These are phyloP conservation scores for Cichorium intybus DNA, from an alignment of 140 eudicot genomes.

Conservation along the genomic window DNA sequence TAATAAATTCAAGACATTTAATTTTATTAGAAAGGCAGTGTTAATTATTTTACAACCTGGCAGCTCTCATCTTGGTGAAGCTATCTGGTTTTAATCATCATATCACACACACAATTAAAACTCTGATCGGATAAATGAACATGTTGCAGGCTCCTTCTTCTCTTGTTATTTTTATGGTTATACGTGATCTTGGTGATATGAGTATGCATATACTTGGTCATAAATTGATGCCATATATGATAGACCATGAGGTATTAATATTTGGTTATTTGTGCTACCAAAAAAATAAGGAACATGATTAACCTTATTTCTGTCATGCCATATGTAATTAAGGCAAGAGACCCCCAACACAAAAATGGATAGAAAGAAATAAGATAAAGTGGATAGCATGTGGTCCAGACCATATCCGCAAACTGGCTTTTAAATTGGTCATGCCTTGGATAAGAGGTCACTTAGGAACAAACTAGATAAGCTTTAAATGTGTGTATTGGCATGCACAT, in stretches of 20 bases:
- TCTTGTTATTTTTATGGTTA: too few species aligned
- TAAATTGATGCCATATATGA: background rate
- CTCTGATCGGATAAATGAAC: background rate
- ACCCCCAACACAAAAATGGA: background rate
- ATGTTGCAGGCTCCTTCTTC: background rate
- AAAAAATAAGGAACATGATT: background rate
- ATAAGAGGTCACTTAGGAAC: conserved; percentile 26
- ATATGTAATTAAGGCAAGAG: background rate
- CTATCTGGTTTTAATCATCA: background rate
- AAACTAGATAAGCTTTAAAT: conserved; percentile 7
- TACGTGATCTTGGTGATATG: background rate
- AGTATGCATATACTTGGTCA: background rate
- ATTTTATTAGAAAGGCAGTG: background rate
- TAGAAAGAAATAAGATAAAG: background rate
- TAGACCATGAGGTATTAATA: background rate
- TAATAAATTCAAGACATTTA: background rate
- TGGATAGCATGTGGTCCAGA: conserved; percentile 24
- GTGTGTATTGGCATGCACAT: background rate
- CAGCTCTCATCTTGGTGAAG: background rate
- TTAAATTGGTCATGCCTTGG: conserved; percentile 18
- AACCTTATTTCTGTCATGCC: background rate
- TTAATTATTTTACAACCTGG: background rate
- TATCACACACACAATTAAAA: background rate
- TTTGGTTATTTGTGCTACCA: background rate
- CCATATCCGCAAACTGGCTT: conserved; percentile 8